Conservation (phyloP, 441 rosid genomes). For the Gossypium davidsonii region DNA sequence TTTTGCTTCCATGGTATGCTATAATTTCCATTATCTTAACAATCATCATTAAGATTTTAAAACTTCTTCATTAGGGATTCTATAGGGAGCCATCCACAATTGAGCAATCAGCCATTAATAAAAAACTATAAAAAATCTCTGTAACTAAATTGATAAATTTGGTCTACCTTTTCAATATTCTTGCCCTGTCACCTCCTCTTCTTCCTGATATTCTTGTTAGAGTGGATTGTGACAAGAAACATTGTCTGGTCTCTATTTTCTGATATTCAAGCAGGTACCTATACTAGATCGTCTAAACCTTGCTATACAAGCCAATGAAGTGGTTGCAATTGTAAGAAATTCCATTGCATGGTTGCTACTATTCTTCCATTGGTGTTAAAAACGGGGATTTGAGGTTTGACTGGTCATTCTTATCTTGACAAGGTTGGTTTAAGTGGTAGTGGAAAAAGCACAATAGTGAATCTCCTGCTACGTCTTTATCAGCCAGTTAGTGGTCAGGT, state of each 20-base stretch:
- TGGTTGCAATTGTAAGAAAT: conserved; percentile 38
- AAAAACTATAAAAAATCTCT: not conserved
- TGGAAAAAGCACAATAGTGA: conserved; percentile 38
- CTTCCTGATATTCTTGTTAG: not conserved
- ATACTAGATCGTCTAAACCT: conserved; percentile 28
- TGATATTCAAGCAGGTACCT: conserved; percentile 24
- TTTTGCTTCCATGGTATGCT: conserved; percentile 4
- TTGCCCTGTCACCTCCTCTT: not conserved
- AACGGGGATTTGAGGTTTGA: conserved; percentile 1
- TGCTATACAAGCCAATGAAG: conserved; percentile 29
- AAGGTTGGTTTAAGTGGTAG: conserved; percentile 44
- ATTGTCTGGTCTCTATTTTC: not conserved
- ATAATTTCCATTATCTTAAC: not conserved
- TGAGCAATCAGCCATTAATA: not conserved
- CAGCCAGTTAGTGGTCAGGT: conserved; percentile 38
- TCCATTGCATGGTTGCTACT: not conserved
- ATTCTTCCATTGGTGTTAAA: conserved; percentile 1
- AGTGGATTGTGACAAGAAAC: not conserved
- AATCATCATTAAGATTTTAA: not conserved
- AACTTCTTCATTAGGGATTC: not conserved
- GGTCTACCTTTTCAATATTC: not conserved
- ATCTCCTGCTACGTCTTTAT: conserved; percentile 37
- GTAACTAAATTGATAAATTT: not conserved
- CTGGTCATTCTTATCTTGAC: conserved; percentile 1
- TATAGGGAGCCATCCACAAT: not conserved